Base-by-base conservation (phyloP, 2,329 filamentous ascomycete genomes). In the Parastagonospora avenae region DNA sequence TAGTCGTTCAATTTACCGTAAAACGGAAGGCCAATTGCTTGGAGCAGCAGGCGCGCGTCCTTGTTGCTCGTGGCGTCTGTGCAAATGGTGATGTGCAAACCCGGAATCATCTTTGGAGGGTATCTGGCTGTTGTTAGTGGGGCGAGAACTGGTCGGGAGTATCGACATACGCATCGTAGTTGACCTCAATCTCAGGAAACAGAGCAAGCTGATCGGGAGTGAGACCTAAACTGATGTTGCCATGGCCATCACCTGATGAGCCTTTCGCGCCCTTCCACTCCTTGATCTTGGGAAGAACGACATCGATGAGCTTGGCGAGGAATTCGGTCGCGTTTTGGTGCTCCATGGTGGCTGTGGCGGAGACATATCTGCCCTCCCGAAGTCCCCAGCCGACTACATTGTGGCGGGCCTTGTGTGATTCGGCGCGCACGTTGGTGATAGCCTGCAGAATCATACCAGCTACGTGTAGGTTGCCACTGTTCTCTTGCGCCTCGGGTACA, bases 201-300 rank as follows among this genome's bases (percentile, higher is more conserved):
- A 90, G 79, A 43, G 88, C 85, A 65, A 96, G 85, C 62, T 89
- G 85, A 51, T 91, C 87, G 4, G 87, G 81, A 11, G 82, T 82
- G 64, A 99, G 80, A 61, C 94, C 94, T 73, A 92, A 93, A 8
- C 82, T 82, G 61, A 99, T 82, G 74, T 97, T 97, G 32, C 94
- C 94, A 55, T 88, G 88, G 68, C 86, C 87, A 73, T 99, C 94
- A 68, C 94, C 94, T 33, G 90, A 90, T 37, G 79, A 84, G 42
- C 85, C 86, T 62, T 84, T 83, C n/a, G 90, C 80, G 52, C 94
- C 94, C 48, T 84, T 85, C 89, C 91, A 99, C 64, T 99, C 94
- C 81, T 97, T 99, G 76, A 99, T 95, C 69, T 87, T 90, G 33
- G 94, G 94, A 71, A 97, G 82, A 5, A 99, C 92, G 8, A 97